Evolutionary conservation across 768 basidiomycete species (phyloP).

Genomic region (Guyanaporus albipodus): DNA sequence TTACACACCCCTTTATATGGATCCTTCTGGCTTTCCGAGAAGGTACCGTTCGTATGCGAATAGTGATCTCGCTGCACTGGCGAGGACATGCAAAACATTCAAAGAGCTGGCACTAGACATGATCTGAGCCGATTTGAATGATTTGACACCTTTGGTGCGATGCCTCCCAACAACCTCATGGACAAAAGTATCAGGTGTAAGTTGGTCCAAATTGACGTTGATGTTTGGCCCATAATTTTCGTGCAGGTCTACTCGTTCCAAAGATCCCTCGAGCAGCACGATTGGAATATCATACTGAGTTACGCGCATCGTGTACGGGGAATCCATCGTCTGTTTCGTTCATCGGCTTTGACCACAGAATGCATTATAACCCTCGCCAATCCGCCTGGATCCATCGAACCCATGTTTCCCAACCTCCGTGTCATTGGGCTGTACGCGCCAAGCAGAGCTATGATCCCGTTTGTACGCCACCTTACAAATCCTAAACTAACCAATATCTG

Average conservation of each 20-base stretch:
- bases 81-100: slow-evolving; percentile 18
- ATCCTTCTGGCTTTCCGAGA: too few species aligned
- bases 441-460: not conserved
- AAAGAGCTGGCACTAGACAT: slow-evolving; percentile 7
- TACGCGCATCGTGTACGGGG: slow-evolving; percentile 9
- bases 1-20: too few species aligned
- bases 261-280: not conserved
- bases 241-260: slow-evolving; percentile 3
- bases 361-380: slow-evolving; percentile 2
- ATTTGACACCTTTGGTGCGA: slow-evolving; percentile 9
- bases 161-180: too few species aligned
- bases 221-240: too few species aligned
- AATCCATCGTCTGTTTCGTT: not conserved
- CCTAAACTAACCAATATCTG: not conserved
- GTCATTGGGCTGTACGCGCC: not conserved
- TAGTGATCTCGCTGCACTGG: slow-evolving; percentile 1
- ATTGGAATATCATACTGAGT: slow-evolving; percentile 9
- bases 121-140: slow-evolving; percentile 7
- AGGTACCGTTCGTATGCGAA: too few species aligned
- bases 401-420: slow-evolving; percentile 14
- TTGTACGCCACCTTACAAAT: slow-evolving; percentile 8
- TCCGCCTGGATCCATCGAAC: not conserved
- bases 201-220: too few species aligned
- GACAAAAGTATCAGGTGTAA: too few species aligned
- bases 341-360: not conserved